phyloP scores from a whole-genome alignment of 2,329 filamentous ascomycete genomes.

The Coleophoma crateriformis region DNA sequence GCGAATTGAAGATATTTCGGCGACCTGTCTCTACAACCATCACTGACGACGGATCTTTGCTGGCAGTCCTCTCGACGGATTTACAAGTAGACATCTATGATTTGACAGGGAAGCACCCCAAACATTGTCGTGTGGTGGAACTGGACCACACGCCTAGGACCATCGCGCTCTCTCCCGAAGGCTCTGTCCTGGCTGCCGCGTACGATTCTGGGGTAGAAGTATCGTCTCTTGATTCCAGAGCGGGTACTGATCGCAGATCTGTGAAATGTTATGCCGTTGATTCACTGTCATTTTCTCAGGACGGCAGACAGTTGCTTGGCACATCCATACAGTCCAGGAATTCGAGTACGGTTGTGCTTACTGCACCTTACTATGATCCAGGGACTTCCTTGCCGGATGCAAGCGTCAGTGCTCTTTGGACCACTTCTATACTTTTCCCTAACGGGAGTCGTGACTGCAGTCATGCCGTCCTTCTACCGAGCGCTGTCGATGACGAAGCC shows the following conservation, averaged over 20 bases:
- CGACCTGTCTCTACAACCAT: slow-evolving; percentile 74
- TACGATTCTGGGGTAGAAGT: slow-evolving; percentile 90
- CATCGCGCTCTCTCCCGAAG: slow-evolving; percentile 76
- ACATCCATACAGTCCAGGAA: slow-evolving; percentile 62
- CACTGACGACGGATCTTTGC: slow-evolving; percentile 67
- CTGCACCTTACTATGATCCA: slow-evolving; percentile 74
- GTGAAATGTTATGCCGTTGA: slow-evolving; percentile 78
- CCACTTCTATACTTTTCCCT: slow-evolving; percentile 78
- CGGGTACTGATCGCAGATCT: slow-evolving; percentile 62
- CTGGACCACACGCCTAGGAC: slow-evolving; percentile 74
- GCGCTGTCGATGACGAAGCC: slow-evolving; percentile 49
- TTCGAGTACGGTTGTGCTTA: slow-evolving; percentile 69
- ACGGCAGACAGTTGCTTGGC: slow-evolving; percentile 73
- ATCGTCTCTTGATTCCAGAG: slow-evolving; percentile 60
- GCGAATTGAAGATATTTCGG: slow-evolving; percentile 75
- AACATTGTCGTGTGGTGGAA: slow-evolving; percentile 67
- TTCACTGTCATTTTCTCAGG: slow-evolving; percentile 67
- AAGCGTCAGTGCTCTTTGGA: slow-evolving; percentile 72
- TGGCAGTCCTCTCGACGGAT: slow-evolving; percentile 76
- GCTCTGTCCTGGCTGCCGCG: slow-evolving; percentile 75
- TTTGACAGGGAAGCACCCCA: slow-evolving; percentile 57
- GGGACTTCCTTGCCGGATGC: slow-evolving; percentile 61
- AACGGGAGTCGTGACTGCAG: slow-evolving; percentile 76
- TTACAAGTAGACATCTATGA: slow-evolving; percentile 86
- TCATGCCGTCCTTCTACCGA: slow-evolving; percentile 61